Evolutionary conservation across 2,329 filamentous ascomycete species (phyloP).

Genomic region (Drechslera avenae): DNA sequence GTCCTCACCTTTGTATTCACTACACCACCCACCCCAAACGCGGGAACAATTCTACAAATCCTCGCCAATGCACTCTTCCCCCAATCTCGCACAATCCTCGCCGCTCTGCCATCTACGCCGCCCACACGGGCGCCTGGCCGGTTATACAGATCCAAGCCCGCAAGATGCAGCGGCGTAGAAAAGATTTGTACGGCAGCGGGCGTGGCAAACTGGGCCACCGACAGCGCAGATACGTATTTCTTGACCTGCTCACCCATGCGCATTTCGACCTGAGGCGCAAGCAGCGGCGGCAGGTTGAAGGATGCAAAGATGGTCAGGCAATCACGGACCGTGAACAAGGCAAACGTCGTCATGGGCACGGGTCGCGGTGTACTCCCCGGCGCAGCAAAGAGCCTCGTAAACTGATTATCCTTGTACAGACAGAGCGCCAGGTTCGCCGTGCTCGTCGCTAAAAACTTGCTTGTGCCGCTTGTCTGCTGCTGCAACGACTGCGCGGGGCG

Average conservation of each 20-base stretch:
- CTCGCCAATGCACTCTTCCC: slow-evolving; percentile 72
- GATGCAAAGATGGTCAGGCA: slow-evolving; percentile 88
- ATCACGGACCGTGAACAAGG: slow-evolving; percentile 81
- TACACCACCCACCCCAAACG: slow-evolving; percentile 86
- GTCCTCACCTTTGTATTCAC: slow-evolving; percentile 76
- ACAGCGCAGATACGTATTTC: slow-evolving; percentile 56
- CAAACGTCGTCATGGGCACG: slow-evolving; percentile 73
- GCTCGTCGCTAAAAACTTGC: slow-evolving; percentile 82
- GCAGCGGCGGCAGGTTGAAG: slow-evolving; percentile 83
- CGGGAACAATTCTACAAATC: slow-evolving; percentile 84
- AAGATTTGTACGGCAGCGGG: slow-evolving; percentile 79
- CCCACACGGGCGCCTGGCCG: slow-evolving; percentile 58
- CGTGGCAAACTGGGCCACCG: slow-evolving; percentile 76
- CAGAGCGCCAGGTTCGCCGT: slow-evolving; percentile 83
- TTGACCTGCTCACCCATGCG: slow-evolving; percentile 52
- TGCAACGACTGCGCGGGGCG: slow-evolving; percentile 62
- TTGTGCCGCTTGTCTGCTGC: slow-evolving; percentile 74
- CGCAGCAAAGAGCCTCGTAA: slow-evolving; percentile 78
- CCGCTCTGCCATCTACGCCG: slow-evolving; percentile 64
- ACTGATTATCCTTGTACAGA: slow-evolving; percentile 88
- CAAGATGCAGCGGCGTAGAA: slow-evolving; percentile 82
- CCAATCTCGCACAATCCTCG: slow-evolving; percentile 76
- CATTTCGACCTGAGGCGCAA: slow-evolving; percentile 69
- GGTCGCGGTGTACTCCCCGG: slow-evolving; percentile 52
- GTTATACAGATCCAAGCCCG: slow-evolving; percentile 88